A percentile compares a stretch with the other conserved stretches of the same genome.
These are phyloP conservation scores for Sporobolomyces roseus DNA, from an alignment of 768 basidiomycete genomes.

Conservation along the genomic window DNA sequence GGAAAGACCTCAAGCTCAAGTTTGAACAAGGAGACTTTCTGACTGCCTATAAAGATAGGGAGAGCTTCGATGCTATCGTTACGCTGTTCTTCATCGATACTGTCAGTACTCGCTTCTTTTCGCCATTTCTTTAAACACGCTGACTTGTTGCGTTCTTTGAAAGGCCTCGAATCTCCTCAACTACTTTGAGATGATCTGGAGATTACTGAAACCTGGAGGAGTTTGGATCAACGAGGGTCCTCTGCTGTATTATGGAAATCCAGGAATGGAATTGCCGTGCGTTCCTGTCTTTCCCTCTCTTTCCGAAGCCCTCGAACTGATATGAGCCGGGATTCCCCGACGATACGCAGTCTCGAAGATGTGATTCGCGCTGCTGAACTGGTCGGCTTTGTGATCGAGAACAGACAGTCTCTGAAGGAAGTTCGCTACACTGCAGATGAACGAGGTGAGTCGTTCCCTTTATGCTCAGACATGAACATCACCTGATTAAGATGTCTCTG, in stretches of 20 bases:
- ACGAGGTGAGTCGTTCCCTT: neutral
- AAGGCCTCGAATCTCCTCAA: constrained; percentile 23
- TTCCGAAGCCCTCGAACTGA: neutral
- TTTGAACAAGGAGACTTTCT: constrained; percentile 55
- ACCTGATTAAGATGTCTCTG: too few species aligned
- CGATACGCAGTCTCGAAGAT: constrained; percentile 57
- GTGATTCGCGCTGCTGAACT: constrained; percentile 56
- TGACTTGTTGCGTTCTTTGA: neutral
- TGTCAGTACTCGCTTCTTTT: neutral
- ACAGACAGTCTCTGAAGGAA: neutral
- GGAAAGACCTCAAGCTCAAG: constrained; percentile 39
- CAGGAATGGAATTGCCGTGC: constrained; percentile 33
- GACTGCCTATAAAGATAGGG: constrained; percentile 27
- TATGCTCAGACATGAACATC: too few species aligned
- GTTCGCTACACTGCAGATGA: constrained; percentile 30
- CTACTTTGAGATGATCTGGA: constrained; percentile 58
- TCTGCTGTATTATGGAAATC: constrained; percentile 50
- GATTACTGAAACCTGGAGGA: constrained; percentile 61
- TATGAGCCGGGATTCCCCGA: too few species aligned
- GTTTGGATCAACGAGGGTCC: constrained; percentile 71
- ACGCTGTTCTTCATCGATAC: constrained; percentile 61
- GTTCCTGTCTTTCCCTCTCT: neutral
- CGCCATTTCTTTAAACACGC: neutral
- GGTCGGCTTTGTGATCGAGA: constrained; percentile 56
- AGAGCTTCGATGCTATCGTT: constrained; percentile 60